phyloP scores from a whole-genome alignment of 2,329 filamentous ascomycete genomes.

The Verticillium isaacii region DNA sequence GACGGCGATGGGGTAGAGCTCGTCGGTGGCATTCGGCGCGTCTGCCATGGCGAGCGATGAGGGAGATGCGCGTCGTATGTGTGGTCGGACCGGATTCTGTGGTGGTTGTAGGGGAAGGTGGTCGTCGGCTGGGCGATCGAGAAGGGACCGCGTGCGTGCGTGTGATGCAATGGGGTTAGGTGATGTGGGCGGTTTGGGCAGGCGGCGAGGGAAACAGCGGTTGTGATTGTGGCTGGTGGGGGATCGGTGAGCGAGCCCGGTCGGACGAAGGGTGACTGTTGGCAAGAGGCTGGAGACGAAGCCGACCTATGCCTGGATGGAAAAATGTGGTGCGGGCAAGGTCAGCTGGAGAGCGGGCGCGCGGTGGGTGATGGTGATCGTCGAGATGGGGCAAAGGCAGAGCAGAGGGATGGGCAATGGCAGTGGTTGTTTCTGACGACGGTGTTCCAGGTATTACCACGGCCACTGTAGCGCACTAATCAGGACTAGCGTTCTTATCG shows the following conservation, averaged over 20 bases:
- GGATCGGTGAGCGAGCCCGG: not conserved
- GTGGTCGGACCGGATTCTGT: not conserved
- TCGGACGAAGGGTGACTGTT: not conserved
- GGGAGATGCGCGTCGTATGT: constrained; percentile 9
- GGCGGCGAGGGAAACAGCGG: not conserved
- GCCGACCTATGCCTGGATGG: not conserved
- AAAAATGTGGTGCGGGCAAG: not conserved
- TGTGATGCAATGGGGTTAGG: constrained; percentile 22
- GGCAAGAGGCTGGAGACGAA: not conserved
- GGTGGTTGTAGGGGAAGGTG: not conserved
- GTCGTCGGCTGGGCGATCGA: constrained; percentile 11
- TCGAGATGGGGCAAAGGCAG: constrained; percentile 2
- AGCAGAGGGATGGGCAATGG: constrained; percentile 1
- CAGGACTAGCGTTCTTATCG: no score
- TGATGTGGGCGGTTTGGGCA: not conserved
- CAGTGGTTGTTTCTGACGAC: not conserved
- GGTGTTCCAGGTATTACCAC: not conserved
- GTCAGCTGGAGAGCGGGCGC: not conserved
- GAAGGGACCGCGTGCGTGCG: constrained; percentile 18
- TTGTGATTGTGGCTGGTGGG: not conserved
- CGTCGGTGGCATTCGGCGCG: constrained; percentile 86
- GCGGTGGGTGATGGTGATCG: not conserved
- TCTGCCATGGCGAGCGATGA: constrained; percentile 70
- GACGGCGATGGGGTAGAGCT: constrained; percentile 99
- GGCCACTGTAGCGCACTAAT: no score